Evolutionary conservation across 371 early-diverging fungal species (phyloP), one percentile per base, ranked within the genome.

Genomic region (Mucor lusitanicus): DNA sequence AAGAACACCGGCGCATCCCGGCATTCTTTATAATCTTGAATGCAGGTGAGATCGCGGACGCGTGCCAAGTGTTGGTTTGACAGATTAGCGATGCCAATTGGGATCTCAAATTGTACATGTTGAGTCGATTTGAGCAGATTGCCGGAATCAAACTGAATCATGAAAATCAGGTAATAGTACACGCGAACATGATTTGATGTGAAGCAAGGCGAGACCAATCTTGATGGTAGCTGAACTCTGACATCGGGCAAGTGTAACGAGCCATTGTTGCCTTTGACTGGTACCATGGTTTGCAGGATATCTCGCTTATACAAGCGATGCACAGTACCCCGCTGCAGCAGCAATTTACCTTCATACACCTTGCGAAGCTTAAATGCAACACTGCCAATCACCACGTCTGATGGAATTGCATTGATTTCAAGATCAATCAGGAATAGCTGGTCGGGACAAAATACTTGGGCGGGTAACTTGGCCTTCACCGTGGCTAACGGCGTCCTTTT

Each of bases 361-460:
- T 68, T 68, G n/a, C 61, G 57, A 35, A 72, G 61, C 13, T 56
- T 61, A 44, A 48, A 68, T 6, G 53, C 19, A 1, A 72, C 33
- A 13, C 57, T 42, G 4, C 33, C 39, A 5, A 68, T 40, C 11
- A 39, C 59, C 15, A 39, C 42, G 44, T 68, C 61, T 2, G 65
- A 65, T 6, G 61, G 39, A 37, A 61, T 35, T 7, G 54, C 17
- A 13, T 59, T 59, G 25, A 69, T 69, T 17, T 59, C 30, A n/a
- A 66, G 21, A 28, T 39, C 27, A 11, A 46, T 25, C 7, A 3
- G 5, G 7, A 54, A 17, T 5, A 17, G 19, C 39, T 66, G 60
- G 8, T 66, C 74, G 46, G 77, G 74, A 59, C 65, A 74, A 27
- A 69, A 74, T 3, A 68, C 67, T 39, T 77, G 77, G 17, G 69